Conservation (phyloP, 176 grass and related monocot species). For the Paspalum notatum region DNA sequence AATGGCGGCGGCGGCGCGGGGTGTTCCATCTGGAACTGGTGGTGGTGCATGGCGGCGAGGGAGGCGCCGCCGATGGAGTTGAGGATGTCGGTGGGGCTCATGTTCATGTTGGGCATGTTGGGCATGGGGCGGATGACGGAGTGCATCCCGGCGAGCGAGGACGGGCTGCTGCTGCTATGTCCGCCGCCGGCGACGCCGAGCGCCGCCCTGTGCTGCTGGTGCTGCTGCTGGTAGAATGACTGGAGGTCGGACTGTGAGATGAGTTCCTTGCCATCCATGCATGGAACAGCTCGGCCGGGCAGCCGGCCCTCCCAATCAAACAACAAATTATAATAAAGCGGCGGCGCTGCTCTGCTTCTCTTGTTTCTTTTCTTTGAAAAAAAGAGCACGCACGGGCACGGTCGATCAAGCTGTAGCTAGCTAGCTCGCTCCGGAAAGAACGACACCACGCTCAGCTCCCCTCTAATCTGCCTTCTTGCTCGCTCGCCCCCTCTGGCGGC, state of each 20-base stretch:
- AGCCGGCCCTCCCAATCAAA: too few relatives aligned
- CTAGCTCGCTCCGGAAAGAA: neutral
- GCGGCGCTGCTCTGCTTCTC: neutral
- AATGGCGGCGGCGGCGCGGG: conserved; percentile 38
- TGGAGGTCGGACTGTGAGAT: conserved; percentile 67
- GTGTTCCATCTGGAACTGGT: conserved; percentile 64
- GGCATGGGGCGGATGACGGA: conserved; percentile 73
- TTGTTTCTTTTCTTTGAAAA: too few relatives aligned
- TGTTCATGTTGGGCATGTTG: conserved; percentile 66
- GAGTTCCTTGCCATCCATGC: conserved; percentile 86
- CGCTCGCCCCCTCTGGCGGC: too few relatives aligned
- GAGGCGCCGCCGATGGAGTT: conserved; percentile 53
- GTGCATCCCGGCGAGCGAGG: conserved; percentile 59
- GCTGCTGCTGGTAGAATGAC: conserved; percentile 61
- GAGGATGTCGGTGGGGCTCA: conserved; percentile 62
- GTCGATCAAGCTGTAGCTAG: neutral
- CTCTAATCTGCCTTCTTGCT: too few relatives aligned
- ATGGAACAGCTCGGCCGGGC: conserved; percentile 44
- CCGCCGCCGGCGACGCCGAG: conserved; percentile 24
- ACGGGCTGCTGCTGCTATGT: conserved; percentile 8
- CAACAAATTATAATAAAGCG: too few relatives aligned
- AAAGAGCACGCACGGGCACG: too few relatives aligned
- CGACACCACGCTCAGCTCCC: too few relatives aligned
- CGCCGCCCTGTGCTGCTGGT: conserved; percentile 42
- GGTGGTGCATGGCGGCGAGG: conserved; percentile 33